Conservation (phyloP, 2,329 filamentous ascomycete species). For the Diplodia seriata region DNA sequence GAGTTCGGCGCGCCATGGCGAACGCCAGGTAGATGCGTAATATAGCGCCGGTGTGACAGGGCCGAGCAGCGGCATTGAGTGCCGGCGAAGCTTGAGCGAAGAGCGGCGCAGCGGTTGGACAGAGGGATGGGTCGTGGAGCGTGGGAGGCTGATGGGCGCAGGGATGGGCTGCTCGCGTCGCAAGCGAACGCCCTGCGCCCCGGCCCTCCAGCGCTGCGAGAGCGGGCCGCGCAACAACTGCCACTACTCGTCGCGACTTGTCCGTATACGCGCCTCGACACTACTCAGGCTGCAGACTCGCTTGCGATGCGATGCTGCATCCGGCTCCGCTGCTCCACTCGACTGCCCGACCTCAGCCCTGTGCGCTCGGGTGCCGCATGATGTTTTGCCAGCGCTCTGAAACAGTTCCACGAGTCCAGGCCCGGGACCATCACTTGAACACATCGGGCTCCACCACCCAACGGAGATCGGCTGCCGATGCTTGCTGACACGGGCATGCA, state of each 20-base stretch:
- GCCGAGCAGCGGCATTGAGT: not conserved
- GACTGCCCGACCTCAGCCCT: not conserved
- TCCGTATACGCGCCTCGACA: not conserved
- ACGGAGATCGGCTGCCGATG: not conserved
- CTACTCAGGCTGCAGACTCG: constrained; percentile 10
- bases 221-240: not conserved
- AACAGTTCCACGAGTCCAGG: constrained; percentile 11
- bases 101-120: not conserved
- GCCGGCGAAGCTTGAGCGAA: not conserved
- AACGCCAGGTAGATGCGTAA: not conserved
- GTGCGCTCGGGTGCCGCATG: not conserved
- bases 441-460: too few species aligned
- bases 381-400: constrained; percentile 2
- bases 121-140: not conserved
- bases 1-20: too few species aligned
- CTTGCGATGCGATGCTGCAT: constrained; percentile 14
- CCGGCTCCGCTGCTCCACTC: not conserved
- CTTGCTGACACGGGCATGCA: not conserved
- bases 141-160: not conserved
- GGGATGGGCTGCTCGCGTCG: constrained; percentile 14
- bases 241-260: not conserved
- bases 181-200: constrained; percentile 11
- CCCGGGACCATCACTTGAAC: not conserved
- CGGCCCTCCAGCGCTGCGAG: not conserved
- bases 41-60: not conserved